Base-by-base conservation (phyloP, 495 filamentous ascomycete species). In the Hypoxylon subgilvum region DNA sequence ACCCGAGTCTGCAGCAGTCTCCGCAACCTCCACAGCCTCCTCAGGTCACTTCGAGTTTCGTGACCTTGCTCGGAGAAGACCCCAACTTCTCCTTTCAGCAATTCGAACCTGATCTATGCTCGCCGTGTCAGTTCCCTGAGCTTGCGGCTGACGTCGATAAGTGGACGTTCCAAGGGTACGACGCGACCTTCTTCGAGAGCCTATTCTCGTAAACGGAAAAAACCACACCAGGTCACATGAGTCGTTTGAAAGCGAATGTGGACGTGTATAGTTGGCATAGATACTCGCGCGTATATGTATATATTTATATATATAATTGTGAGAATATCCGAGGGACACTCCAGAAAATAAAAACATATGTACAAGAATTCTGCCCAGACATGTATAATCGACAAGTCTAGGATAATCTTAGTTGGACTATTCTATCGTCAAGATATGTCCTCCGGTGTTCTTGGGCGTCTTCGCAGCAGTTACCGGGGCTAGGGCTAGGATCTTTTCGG, bases 91-190 rank as follows among this genome's bases (percentile, higher is more conserved):
- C 68, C 46, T 70, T 65, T 44, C 70, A 73, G 66, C 57, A 72
- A 39, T 66, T 74, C 17, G 67, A 74, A 12, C 55, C 62, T 2
- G 63, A 65, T 41, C 23, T 52, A 0, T 18, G 42, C 4, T 27
- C 44, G 4, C 43, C 44, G 17, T 56, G 46, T 22, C 46, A 41
- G 27, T 65, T 69, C 14, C 68, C 68, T 1, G 65, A 67, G 2
- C 42, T 72, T 12, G 67, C 65, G 30, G 67, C 69, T 2, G 72
- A 69, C n/a, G 65, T 69, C n/a, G 67, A 74, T 19, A 55, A 74
- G 21, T 76, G 74, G 74, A 64, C 68, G n/a, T 74, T 76, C 35
- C 72, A 74, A 43, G 74, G 74, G 1, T 68, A 74, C 27, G 74
- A 76, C 23, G 66, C 72, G 40, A 66, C 60, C 9, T 76, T 73